Base-by-base conservation (phyloP, 2,329 filamentous ascomycete genomes). In the Didymella lethalis region DNA sequence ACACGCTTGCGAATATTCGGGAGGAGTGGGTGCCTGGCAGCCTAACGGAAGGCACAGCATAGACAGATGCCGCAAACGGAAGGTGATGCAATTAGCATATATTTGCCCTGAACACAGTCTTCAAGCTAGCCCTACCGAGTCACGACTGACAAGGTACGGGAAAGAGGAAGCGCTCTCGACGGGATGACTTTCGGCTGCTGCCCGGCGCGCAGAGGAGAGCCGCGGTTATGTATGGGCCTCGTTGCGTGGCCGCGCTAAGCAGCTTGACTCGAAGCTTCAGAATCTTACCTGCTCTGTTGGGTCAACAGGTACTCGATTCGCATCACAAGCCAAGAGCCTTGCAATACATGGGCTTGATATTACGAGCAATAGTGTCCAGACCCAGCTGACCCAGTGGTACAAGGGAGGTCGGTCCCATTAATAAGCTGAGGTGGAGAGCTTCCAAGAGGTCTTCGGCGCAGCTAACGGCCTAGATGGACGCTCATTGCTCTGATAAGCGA, bases 311-410 rank as follows among this genome's bases (percentile, higher is more conserved):
- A 5, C 43, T 40, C 38, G 20, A 29, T 18, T 49, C 32, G 46
- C 25, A 38, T 49, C 26, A 36, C 31, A 44, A 34, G 31, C 56
- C 23, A 53, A 46, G 41, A 23, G 25, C n/a, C 26, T 34, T 54
- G 50, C 46, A 54, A 29, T 23, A 50, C 46, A n/a, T 29, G 43
- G 52, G 50, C 50, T 50, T 51, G 26, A 59, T 36, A 46, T 48
- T 34, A 54, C 44, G 48, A 44, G 48, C 54, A 44, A 36, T 14
- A 28, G 14, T 29, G 36, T 38, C 29, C 25, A 32, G 49, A 38
- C 31, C 18, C n/a, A 34, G 34, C 32, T 44, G 36, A 53, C 28
- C 12, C 48, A 29, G 49, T 53, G 36, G 45, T 44, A 45, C 45
- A 46, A 26, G n/a, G 7, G 40, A 8, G 31, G n/a, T n/a, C n/a